phyloP scores from a whole-genome alignment of 192 early-diverging fungal species.

The Mortierella alpina region DNA sequence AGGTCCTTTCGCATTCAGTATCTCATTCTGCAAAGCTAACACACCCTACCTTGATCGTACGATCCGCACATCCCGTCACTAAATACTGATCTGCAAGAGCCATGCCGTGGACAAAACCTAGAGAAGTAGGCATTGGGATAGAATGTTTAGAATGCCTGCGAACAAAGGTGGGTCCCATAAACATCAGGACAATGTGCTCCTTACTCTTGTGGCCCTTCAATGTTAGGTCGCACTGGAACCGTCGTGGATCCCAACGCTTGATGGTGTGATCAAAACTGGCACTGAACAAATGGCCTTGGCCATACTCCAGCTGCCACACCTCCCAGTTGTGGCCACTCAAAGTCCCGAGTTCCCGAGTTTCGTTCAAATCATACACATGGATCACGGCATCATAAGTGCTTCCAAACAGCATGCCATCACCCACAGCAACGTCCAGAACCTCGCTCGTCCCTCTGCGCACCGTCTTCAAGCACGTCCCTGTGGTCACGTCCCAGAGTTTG shows the following conservation, averaged over 20 bases:
- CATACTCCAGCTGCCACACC: slow-evolving; percentile 68
- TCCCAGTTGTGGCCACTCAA: slow-evolving; percentile 72
- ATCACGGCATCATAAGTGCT: slow-evolving; percentile 69
- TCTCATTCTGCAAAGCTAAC: background rate
- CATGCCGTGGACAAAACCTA: slow-evolving; percentile 64
- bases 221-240: slow-evolving; percentile 55
- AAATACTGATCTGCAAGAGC: slow-evolving; percentile 55
- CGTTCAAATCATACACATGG: slow-evolving; percentile 58
- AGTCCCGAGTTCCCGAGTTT: slow-evolving; percentile 48
- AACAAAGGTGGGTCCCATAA: background rate
- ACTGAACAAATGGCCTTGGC: slow-evolving; percentile 58
- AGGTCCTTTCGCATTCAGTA: background rate
- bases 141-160: background rate
- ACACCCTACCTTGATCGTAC: slow-evolving; percentile 58
- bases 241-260: slow-evolving; percentile 59
- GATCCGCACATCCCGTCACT: slow-evolving; percentile 63
- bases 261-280: slow-evolving; percentile 64
- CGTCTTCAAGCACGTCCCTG: slow-evolving; percentile 56
- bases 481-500: slow-evolving; percentile 64
- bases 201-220: slow-evolving; percentile 61
- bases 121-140: background rate
- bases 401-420: slow-evolving; percentile 65
- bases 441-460: slow-evolving; percentile 59
- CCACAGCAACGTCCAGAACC: slow-evolving; percentile 62
- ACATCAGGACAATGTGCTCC: background rate